phyloP scores from a whole-genome alignment of 768 basidiomycete species.

The Pholiota conissans region DNA sequence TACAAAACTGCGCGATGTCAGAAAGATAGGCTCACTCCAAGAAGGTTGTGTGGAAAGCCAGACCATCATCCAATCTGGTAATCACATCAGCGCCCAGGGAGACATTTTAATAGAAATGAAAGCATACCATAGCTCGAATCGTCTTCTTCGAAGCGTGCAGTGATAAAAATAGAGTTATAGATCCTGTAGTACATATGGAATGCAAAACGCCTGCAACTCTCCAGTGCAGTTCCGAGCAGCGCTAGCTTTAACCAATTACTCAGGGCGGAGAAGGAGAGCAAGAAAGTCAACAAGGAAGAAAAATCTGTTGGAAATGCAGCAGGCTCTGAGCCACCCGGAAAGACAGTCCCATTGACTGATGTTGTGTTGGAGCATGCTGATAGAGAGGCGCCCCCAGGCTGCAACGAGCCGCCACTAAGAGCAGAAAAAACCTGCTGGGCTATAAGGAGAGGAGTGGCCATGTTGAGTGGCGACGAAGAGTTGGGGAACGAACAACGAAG shows the following conservation, averaged over 20 bases:
- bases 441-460: slow-evolving; percentile 26
- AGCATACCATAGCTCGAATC: slow-evolving; percentile 57
- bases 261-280: slow-evolving; percentile 55
- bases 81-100: slow-evolving; percentile 1
- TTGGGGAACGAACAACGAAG: background rate
- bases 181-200: slow-evolving; percentile 41
- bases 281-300: slow-evolving; percentile 38
- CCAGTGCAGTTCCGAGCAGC: slow-evolving; percentile 60
- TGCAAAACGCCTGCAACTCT: slow-evolving; percentile 51
- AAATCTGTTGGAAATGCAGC: slow-evolving; percentile 16
- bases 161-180: slow-evolving; percentile 58
- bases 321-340: slow-evolving; percentile 11
- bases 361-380: slow-evolving; percentile 13
- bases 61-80: slow-evolving; percentile 65
- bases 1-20: background rate
- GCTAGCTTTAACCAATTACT: slow-evolving; percentile 67
- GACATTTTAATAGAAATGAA: background rate
- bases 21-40: slow-evolving; percentile 44
- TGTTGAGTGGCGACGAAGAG: background rate
- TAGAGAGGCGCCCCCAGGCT: background rate
- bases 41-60: slow-evolving; percentile 65
- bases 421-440: slow-evolving; percentile 24
- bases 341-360: slow-evolving; percentile 12
- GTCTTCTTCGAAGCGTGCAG: slow-evolving; percentile 57
- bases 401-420: slow-evolving; percentile 2